Base-by-base conservation (phyloP, 1,139 yeast genomes). In the Sugiyamaella grinbergsii region DNA sequence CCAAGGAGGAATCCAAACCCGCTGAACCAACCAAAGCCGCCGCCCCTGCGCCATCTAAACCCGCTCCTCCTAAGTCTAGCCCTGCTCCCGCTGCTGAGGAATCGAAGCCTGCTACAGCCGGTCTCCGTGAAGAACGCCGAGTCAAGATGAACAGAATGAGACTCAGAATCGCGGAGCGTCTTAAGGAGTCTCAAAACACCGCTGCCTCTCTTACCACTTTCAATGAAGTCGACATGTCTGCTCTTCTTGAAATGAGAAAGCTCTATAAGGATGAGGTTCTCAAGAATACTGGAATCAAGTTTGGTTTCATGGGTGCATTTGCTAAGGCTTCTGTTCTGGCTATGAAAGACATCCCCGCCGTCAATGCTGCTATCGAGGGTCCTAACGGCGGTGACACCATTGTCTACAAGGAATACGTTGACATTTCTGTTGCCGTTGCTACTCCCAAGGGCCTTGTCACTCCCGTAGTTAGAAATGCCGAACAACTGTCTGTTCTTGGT, bases 61-160 rank as follows among this genome's bases (percentile, higher is more conserved):
- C 62, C 28, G 55, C 62, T 19, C 40, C 26, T 11, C 34, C 48
- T 28, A 42, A 41, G 16, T 20, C 40, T 2, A 16, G 5, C 4
- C 15, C 42, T 26, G 41, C 48, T 29, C 60, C 71, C 13, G 50
- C 63, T 18, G 62, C 65, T 13, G 59, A 67, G 23, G 64, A 71
- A 36, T 67, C 72, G 41, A 55, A 73, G 29, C 68, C 80, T 40
- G 69, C 78, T 37, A 67, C 81, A 36, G 76, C 81, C 65, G 84
- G 87, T 54, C 71, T 79, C 53, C 86, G 98, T 77, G 75, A 77
- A 57, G 98, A 93, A 75, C 88, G 84, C 71, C 81, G 91, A 71
- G 95, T 94, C 61, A 93, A 93, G 79, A 93, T 93, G 98, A 93
- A 91, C 83, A 88, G 99, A 79, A 94, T 93, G 98, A 87, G 99